A percentile compares a stretch with the other conserved stretches of the same genome.
These are phyloP conservation scores for Tulasnella sp. DNA, from an alignment of 768 basidiomycete species.

Conservation along the genomic window DNA sequence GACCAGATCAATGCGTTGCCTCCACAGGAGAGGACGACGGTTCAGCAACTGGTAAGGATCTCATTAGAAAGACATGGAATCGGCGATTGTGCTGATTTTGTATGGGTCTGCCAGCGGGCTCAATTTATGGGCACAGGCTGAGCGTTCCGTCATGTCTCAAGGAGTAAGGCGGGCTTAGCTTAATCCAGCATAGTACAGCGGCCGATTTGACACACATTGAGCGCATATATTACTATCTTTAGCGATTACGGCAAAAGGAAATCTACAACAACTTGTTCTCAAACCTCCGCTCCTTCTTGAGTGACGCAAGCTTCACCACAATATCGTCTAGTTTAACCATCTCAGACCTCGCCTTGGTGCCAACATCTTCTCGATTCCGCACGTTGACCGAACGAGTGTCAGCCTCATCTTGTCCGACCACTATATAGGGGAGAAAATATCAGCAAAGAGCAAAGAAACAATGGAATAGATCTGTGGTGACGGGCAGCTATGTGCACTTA, in stretches of 20 bases:
- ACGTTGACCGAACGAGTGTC: slow-evolving; percentile 84
- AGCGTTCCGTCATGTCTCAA: too few species aligned
- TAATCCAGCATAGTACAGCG: too few species aligned
- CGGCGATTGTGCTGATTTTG: too few species aligned
- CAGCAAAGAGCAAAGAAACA: neutral
- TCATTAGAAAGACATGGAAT: neutral
- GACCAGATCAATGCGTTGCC: slow-evolving; percentile 79
- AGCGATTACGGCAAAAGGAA: neutral
- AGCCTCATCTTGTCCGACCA: slow-evolving; percentile 90
- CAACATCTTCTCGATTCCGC: slow-evolving; percentile 88
- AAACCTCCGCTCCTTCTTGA: slow-evolving; percentile 52
- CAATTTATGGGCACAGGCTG: slow-evolving; percentile 7
- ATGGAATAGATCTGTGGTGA: too few species aligned
- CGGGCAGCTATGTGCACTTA: slow-evolving; percentile 30
- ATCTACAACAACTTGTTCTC: slow-evolving; percentile 33
- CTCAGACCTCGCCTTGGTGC: slow-evolving; percentile 70
- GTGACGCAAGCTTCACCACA: slow-evolving; percentile 51
- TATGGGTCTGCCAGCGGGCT: slow-evolving; percentile 1
- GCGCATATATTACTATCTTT: too few species aligned
- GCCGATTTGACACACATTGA: too few species aligned
- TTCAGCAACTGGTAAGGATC: slow-evolving; percentile 58
- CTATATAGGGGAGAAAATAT: slow-evolving; percentile 34
- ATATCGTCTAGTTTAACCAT: slow-evolving; percentile 61
- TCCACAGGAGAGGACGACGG: slow-evolving; percentile 64
- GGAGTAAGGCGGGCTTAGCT: too few species aligned